Evolutionary conservation across 2,329 filamentous ascomycete species (phyloP).

Genomic region (Meredithiella fracta): DNA sequence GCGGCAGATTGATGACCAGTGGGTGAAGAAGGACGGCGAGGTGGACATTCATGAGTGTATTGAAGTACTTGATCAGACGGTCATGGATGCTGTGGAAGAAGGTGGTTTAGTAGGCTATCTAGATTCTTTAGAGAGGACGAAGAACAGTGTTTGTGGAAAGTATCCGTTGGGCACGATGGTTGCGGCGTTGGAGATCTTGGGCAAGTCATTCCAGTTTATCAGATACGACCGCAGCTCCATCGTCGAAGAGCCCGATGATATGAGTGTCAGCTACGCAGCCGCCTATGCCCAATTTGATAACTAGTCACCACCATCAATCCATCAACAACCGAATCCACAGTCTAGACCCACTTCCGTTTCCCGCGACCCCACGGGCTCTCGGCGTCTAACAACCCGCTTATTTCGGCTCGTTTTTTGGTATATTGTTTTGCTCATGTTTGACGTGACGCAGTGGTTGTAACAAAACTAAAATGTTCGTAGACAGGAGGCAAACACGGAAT

Average conservation of each 20-base stretch:
- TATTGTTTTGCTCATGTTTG: too few species aligned
- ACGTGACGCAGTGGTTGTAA: too few species aligned
- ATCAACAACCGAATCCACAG: background rate
- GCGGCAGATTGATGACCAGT: conserved; percentile 22
- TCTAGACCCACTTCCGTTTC: background rate
- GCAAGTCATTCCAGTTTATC: conserved; percentile 54
- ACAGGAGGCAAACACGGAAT: too few species aligned
- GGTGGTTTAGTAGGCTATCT: conserved; percentile 58
- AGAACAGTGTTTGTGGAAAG: conserved; percentile 84
- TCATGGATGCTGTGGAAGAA: conserved; percentile 70
- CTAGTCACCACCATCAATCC: background rate
- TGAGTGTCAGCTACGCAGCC: conserved; percentile 88
- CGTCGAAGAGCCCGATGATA: conserved; percentile 50
- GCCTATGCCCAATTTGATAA: conserved; percentile 47
- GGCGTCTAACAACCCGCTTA: too few species aligned
- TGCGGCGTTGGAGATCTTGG: conserved; percentile 61
- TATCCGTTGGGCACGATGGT: conserved; percentile 90
- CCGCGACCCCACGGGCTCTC: too few species aligned
- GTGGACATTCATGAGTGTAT: conserved; percentile 71
- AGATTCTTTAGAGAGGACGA: conserved; percentile 50
- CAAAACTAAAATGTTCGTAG: too few species aligned
- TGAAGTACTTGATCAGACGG: conserved; percentile 57
- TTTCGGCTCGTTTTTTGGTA: too few species aligned
- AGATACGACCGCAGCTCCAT: conserved; percentile 76
- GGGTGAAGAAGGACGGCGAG: conserved; percentile 15